phyloP scores from a whole-genome alignment of 176 grass and related monocot species.

The Musa schizocarpa region DNA sequence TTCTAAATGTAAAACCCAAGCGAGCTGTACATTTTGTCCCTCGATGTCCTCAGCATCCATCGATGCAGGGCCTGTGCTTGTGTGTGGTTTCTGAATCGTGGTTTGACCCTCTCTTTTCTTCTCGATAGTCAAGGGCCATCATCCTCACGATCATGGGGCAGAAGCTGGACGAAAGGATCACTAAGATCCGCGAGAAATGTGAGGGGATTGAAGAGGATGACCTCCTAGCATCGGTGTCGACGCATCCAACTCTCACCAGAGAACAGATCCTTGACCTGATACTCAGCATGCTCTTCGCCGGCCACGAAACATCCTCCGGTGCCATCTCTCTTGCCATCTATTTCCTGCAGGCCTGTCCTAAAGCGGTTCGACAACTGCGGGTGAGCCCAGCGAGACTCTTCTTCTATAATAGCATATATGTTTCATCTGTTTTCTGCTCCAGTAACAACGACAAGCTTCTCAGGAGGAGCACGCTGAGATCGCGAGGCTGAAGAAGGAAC shows the following conservation, averaged over 20 bases:
- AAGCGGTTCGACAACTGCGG: constrained; percentile 22
- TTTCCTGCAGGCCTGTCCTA: constrained; percentile 19
- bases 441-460: neutral
- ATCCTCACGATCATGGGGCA: constrained; percentile 23
- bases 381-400: neutral
- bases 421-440: too few relatives aligned
- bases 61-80: too few relatives aligned
- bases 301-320: constrained; percentile 26
- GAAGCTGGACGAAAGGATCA: constrained; percentile 23
- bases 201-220: constrained; percentile 15
- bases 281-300: constrained; percentile 33
- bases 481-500: constrained; percentile 14
- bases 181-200: constrained; percentile 5
- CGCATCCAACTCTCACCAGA: constrained; percentile 21
- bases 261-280: constrained; percentile 32
- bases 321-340: constrained; percentile 26
- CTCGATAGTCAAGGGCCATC: constrained; percentile 16
- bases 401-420: neutral
- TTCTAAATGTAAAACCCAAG: too few relatives aligned
- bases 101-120: neutral
- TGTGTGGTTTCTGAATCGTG: neutral
- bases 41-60: too few relatives aligned
- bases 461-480: constrained; percentile 30
- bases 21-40: too few relatives aligned
- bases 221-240: constrained; percentile 24